Evolutionary conservation across 2,329 filamentous ascomycete genomes (phyloP).

Genomic region (Rhinocladiella similis): DNA sequence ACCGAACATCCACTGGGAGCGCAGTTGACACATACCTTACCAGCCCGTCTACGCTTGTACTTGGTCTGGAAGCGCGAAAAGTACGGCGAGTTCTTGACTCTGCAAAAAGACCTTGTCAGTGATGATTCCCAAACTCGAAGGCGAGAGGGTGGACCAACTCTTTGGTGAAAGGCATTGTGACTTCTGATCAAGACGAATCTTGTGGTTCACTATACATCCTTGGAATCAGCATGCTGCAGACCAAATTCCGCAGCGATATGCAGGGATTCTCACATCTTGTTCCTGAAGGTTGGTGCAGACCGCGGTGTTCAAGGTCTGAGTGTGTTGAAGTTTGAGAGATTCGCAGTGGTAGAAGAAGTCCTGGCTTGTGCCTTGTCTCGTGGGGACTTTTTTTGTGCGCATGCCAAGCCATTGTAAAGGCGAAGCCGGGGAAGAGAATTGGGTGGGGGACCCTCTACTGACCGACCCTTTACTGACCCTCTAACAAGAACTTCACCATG

Average conservation of each 20-base stretch:
- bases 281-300: background rate
- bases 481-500: no score
- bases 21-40: slow-evolving; percentile 50
- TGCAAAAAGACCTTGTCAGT: slow-evolving; percentile 10
- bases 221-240: slow-evolving; percentile 99
- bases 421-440: no score
- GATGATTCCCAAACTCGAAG: background rate
- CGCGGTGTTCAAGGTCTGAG: background rate
- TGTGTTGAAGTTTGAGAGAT: no score
- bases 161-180: slow-evolving; percentile 72
- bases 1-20: no score
- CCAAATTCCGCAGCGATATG: slow-evolving; percentile 94
- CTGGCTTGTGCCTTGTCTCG: no score
- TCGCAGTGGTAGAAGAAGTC: no score
- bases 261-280: slow-evolving; percentile 65
- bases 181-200: slow-evolving; percentile 7
- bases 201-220: slow-evolving; percentile 45
- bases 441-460: no score
- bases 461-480: no score
- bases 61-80: slow-evolving; percentile 99
- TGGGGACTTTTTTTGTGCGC: no score
- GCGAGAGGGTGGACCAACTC: slow-evolving; percentile 38
- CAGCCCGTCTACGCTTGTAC: slow-evolving; percentile 94
- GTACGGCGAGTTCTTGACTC: slow-evolving; percentile 96
- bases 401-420: no score